phyloP scores from a whole-genome alignment of 208 protist species.

The Novymonas esmeraldas region DNA sequence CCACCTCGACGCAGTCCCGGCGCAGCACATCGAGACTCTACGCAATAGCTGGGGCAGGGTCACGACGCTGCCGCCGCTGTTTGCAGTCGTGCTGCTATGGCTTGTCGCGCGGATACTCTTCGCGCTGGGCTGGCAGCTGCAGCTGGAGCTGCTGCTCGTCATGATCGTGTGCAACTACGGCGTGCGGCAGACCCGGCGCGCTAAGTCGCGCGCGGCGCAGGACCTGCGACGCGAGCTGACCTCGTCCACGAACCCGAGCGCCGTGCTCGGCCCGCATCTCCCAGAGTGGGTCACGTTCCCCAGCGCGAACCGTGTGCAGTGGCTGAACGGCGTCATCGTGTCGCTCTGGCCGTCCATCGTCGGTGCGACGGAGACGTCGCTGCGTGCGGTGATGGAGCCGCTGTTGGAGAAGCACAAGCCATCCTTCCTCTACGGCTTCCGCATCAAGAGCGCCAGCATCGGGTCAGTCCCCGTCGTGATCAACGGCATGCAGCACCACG shows the following conservation, averaged over 20 bases:
- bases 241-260: conserved; percentile 40
- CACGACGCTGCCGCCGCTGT: conserved; percentile 21
- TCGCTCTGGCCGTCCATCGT: conserved; percentile 67
- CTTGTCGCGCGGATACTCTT: conserved; percentile 49
- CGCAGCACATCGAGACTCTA: conserved; percentile 30
- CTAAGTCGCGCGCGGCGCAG: conserved; percentile 31
- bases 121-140: conserved; percentile 57
- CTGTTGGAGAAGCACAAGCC: conserved; percentile 60
- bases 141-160: conserved; percentile 63
- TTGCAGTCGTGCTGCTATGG: conserved; percentile 41
- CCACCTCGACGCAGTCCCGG: conserved; percentile 28
- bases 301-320: conserved; percentile 67
- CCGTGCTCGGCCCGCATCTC: conserved; percentile 54
- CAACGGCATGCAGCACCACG: conserved; percentile 69
- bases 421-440: conserved; percentile 54
- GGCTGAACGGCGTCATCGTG: conserved; percentile 61
- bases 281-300: conserved; percentile 77
- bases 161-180: conserved; percentile 47
- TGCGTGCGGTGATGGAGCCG: conserved; percentile 41
- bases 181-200: conserved; percentile 31
- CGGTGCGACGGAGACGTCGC: conserved; percentile 49
- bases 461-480: conserved; percentile 55
- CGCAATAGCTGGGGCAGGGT: conserved; percentile 19
- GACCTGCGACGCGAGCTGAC: conserved; percentile 48
- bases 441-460: conserved; percentile 49